Conservation (phyloP, 306 rosid genomes). For the Fagus crenata region DNA sequence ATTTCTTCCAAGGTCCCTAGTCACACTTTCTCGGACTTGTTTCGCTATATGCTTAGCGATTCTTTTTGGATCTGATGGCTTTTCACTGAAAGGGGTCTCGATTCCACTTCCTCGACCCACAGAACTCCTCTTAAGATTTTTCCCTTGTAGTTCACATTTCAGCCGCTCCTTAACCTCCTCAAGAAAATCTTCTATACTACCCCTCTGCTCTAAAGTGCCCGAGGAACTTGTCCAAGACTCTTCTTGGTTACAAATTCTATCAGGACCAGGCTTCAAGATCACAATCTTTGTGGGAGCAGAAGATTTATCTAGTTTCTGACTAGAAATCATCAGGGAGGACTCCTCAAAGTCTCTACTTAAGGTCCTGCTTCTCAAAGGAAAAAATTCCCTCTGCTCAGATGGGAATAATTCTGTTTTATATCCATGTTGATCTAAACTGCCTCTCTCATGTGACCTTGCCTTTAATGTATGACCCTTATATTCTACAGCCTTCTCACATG, state of each 20-base stretch:
- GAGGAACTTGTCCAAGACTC: constrained; percentile 65
- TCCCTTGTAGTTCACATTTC: constrained; percentile 76
- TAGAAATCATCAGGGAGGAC: constrained; percentile 47
- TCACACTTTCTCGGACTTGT: constrained; percentile 70
- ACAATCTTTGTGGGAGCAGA: constrained; percentile 76
- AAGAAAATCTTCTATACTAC: constrained; percentile 83
- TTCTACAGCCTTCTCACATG: constrained; percentile 42
- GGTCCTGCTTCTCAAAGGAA: constrained; percentile 68
- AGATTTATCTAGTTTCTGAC: constrained; percentile 38
- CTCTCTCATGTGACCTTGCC: constrained; percentile 32
- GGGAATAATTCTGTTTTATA: constrained; percentile 39
- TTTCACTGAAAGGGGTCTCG: constrained; percentile 74
- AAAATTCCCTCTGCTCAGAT: constrained; percentile 38
- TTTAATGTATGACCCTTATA: constrained; percentile 33
- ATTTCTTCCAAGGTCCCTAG: constrained; percentile 58
- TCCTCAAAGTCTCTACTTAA: constrained; percentile 76
- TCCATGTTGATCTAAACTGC: constrained; percentile 35
- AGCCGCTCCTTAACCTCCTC: constrained; percentile 89
- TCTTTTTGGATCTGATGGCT: constrained; percentile 68
- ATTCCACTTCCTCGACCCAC: constrained; percentile 79
- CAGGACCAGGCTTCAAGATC: constrained; percentile 88
- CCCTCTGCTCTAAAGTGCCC: constrained; percentile 54
- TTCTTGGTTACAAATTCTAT: constrained; percentile 54
- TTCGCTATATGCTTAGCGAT: constrained; percentile 73
- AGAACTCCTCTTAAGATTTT: constrained; percentile 50